Conservation (phyloP, 352 stramenopile species). For the Phytophthora macrochlamydospora region DNA sequence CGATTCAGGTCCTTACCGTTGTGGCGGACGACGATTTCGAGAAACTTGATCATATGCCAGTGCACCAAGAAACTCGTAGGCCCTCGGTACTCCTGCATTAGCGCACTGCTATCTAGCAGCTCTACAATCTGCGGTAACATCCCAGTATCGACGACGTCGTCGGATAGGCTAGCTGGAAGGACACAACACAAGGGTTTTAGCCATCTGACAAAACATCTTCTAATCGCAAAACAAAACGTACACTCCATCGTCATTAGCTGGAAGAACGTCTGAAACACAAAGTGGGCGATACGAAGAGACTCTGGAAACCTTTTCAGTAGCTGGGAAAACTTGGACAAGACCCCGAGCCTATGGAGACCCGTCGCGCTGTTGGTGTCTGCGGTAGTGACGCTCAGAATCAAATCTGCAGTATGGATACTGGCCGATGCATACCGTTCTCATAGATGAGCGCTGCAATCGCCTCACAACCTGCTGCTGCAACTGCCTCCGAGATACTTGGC, state of each 20-base stretch:
- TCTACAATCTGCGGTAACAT: constrained; percentile 43
- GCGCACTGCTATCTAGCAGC: constrained; percentile 32
- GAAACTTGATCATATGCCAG: constrained; percentile 63
- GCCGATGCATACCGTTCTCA: constrained; percentile 41
- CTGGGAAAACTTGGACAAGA: constrained; percentile 31
- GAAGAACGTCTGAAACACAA: constrained; percentile 45
- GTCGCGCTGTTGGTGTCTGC: constrained; percentile 31
- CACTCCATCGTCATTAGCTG: constrained; percentile 46
- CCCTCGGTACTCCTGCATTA: constrained; percentile 27
- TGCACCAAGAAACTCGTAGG: constrained; percentile 32
- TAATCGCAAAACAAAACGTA: constrained; percentile 14
- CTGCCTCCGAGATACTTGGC: constrained; percentile 17
- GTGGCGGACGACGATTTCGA: constrained; percentile 47
- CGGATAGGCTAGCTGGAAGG: constrained; percentile 18
- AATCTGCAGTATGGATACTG: background rate
- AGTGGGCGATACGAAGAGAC: constrained; percentile 29
- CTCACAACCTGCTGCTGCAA: constrained; percentile 29
- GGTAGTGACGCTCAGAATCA: background rate
- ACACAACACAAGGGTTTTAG: background rate
- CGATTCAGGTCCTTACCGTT: constrained; percentile 28
- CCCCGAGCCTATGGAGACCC: constrained; percentile 28
- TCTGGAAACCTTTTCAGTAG: constrained; percentile 27
- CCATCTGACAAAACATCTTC: no score
- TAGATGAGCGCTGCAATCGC: constrained; percentile 46
- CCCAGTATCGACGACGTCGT: constrained; percentile 32